Evolutionary conservation across 495 filamentous ascomycete genomes (phyloP), one percentile per base, ranked within the genome.

Genomic region (Podospora tetraspora): DNA sequence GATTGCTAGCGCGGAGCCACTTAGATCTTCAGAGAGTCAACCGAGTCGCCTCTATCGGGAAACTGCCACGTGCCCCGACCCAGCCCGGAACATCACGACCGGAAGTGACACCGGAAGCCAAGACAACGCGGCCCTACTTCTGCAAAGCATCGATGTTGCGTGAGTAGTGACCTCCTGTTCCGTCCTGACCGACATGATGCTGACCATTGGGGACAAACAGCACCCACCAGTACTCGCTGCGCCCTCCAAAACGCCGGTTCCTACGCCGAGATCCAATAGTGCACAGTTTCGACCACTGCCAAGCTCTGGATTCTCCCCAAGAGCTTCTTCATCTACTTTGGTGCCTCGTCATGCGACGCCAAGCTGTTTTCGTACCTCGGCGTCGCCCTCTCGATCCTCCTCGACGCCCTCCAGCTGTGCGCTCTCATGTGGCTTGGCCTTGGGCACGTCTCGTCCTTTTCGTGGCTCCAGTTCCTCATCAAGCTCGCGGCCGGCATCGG

Each of bases 401-500:
- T 66, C 63, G 43, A 66, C 22, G n/a, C 27, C 63, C 63, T 66
- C 22, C 52, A 66, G 2, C 29, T 59, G 19, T 23, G 22, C 63
- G 63, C 52, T 3, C 16, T 58, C 16, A 57, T 66, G 63, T 66
- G 25, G 19, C 37, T 66, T 3, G 19, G 37, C 37, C 58, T 27
- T 10, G 43, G 21, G 22, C 7, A 11, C 56, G 13, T 16, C 23
- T 66, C 63, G 16, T 52, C 43, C 3, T 66, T 66, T 29, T 24
- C 13, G 37, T 66, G 63, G 63, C 63, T 66, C 12, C 63, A 66
- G 25, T 58, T 66, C 63, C 63, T 66, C 21, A 16, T 66, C 63
- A 66, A 66, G 37, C 43, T 66, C 1, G 63, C 63, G 37, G 22
- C 63, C 16, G 63, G 63, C 43, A 16, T 66, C 22, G 63, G 63